These are phyloP conservation scores for Paramyrothecium sp. DNA, from an alignment of 2,329 filamentous ascomycete genomes.

Conservation along the genomic window DNA sequence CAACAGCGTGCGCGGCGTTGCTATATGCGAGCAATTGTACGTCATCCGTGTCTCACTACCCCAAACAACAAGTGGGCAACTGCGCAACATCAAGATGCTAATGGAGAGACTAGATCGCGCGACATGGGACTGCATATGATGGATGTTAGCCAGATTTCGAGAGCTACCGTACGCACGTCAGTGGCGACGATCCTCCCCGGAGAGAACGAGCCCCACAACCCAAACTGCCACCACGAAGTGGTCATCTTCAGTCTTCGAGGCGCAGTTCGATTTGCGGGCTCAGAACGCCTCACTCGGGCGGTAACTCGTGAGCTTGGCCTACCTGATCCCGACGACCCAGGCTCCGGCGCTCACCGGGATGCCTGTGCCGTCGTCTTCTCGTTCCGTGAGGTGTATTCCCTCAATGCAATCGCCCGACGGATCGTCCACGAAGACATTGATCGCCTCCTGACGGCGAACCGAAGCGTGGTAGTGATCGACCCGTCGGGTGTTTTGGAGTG, in stretches of 20 bases:
- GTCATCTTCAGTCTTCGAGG: constrained; percentile 29
- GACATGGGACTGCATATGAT: constrained; percentile 34
- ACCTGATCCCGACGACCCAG: constrained; percentile 17
- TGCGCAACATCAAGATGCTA: too few relatives aligned
- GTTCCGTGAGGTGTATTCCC: constrained; percentile 28
- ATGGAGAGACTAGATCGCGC: constrained; percentile 8
- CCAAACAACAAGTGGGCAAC: too few relatives aligned
- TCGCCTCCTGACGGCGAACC: constrained; percentile 18
- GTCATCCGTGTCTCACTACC: too few relatives aligned
- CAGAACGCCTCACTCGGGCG: constrained; percentile 28
- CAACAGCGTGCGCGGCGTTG: constrained; percentile 29
- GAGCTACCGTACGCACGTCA: constrained; percentile 24
- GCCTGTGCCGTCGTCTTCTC: constrained; percentile 30
- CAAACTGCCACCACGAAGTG: constrained; percentile 23
- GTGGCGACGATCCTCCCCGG: constrained; percentile 26
- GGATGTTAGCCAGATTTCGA: constrained; percentile 29
- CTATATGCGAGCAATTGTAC: constrained; percentile 25
- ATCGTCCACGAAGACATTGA: constrained; percentile 26
- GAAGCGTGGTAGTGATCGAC: constrained; percentile 28
- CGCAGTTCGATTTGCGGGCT: constrained; percentile 30
- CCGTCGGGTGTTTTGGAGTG: constrained; percentile 21
- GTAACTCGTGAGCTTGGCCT: constrained; percentile 23
- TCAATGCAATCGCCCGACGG: constrained; percentile 24
- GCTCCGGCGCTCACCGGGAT: constrained; percentile 18
- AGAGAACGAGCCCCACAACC: constrained; percentile 18